These are phyloP conservation scores for Albatrellus sp. DNA, from an alignment of 1,284 basidiomycete species.

Conservation along the genomic window DNA sequence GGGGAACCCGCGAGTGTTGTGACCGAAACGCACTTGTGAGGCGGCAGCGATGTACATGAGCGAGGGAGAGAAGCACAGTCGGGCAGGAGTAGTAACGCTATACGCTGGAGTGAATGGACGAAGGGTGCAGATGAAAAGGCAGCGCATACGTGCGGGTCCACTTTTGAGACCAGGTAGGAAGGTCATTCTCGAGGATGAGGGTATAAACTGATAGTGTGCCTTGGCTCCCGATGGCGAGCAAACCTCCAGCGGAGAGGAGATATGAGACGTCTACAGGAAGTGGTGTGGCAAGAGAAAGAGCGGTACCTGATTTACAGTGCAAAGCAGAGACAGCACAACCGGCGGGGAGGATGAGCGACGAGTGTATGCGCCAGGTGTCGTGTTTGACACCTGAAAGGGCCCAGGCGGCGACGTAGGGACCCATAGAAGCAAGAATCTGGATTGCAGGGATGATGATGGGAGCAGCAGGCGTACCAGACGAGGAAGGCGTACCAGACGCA, in stretches of 20 bases:
- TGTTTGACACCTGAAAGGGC: slow-evolving; percentile 48
- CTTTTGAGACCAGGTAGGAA: slow-evolving; percentile 68
- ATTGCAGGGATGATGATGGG: slow-evolving; percentile 3
- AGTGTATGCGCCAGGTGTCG: slow-evolving; percentile 66
- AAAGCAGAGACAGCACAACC: slow-evolving; percentile 43
- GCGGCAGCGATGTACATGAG: slow-evolving; percentile 61
- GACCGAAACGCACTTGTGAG: slow-evolving; percentile 31
- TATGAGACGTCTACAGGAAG: slow-evolving; percentile 7
- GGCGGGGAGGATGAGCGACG: slow-evolving; percentile 52
- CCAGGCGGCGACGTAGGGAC: slow-evolving; percentile 60
- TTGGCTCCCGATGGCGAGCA: slow-evolving; percentile 54
- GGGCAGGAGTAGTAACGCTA: slow-evolving; percentile 36
- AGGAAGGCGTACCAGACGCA: slow-evolving; percentile 57
- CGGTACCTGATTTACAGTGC: slow-evolving; percentile 57
- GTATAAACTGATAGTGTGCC: slow-evolving; percentile 56
- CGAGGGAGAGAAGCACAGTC: slow-evolving; percentile 58
- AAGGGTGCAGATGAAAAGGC: not conserved
- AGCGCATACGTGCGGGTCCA: slow-evolving; percentile 49
- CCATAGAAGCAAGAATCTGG: slow-evolving; percentile 62
- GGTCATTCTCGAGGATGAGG: slow-evolving; percentile 63
- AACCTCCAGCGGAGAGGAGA: slow-evolving; percentile 34
- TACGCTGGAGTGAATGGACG: slow-evolving; percentile 1
- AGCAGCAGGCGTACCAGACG: not conserved
- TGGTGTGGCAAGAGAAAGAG: not conserved
- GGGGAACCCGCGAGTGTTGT: not conserved